phyloP scores from a whole-genome alignment of 2,329 filamentous ascomycete genomes.

The Neofusicoccum parvum region DNA sequence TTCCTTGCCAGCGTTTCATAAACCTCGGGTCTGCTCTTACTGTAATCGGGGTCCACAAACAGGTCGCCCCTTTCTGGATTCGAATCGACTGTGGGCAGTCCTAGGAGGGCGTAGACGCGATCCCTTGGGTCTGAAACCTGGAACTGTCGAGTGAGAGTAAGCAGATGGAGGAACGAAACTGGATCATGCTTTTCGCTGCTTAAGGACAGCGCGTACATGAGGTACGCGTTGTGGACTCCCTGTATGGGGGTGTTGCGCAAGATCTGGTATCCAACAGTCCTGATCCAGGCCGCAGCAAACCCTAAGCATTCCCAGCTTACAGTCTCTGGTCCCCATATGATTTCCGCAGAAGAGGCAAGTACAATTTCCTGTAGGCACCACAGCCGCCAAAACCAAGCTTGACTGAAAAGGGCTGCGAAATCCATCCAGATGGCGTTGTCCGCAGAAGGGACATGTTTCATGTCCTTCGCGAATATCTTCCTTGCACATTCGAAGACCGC shows the following conservation, averaged over 20 bases:
- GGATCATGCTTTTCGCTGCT: constrained; percentile 18
- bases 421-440: background rate
- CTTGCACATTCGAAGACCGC: background rate
- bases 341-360: background rate
- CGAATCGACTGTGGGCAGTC: constrained; percentile 14
- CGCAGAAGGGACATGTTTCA: background rate
- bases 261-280: constrained; percentile 19
- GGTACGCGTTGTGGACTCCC: constrained; percentile 23
- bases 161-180: constrained; percentile 19
- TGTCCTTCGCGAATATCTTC: background rate
- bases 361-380: constrained; percentile 14
- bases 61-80: constrained; percentile 2
- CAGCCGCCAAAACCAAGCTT: constrained; percentile 11
- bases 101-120: constrained; percentile 24
- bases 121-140: constrained; percentile 24
- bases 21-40: constrained; percentile 2
- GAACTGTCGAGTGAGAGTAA: constrained; percentile 23
- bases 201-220: constrained; percentile 22
- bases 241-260: constrained; percentile 18
- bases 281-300: constrained; percentile 8
- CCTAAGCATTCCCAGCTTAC: constrained; percentile 5
- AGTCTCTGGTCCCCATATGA: background rate
- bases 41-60: constrained; percentile 25
- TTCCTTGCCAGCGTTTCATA: constrained; percentile 16
- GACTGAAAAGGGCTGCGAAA: background rate